Evolutionary conservation across 441 rosid species (phyloP).

Genomic region (Macaranga tanarius): DNA sequence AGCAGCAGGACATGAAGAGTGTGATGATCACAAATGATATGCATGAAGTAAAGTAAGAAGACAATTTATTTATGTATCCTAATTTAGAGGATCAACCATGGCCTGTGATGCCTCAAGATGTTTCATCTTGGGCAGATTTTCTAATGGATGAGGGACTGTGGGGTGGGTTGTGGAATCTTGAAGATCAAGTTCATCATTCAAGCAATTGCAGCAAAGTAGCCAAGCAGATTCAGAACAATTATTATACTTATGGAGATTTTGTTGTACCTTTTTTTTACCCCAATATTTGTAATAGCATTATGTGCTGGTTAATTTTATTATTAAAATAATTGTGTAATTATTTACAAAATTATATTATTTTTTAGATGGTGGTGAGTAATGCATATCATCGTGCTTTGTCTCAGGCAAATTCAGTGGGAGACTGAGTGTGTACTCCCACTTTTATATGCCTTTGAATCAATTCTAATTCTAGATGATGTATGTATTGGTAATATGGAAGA

Average conservation of each 20-base stretch:
- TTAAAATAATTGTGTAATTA: too few relatives aligned
- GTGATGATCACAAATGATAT: neutral
- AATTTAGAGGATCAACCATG: slow-evolving; percentile 29
- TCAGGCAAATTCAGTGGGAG: too few relatives aligned
- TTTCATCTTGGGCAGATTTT: slow-evolving; percentile 31
- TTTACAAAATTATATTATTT: too few relatives aligned
- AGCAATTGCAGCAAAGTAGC: slow-evolving; percentile 32
- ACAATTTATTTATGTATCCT: slow-evolving; percentile 24
- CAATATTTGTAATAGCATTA: too few relatives aligned
- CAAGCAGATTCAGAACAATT: slow-evolving; percentile 30
- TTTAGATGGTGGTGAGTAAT: too few relatives aligned
- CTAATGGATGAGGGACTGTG: slow-evolving; percentile 41
- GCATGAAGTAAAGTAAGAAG: slow-evolving; percentile 23
- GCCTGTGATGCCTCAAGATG: slow-evolving; percentile 28
- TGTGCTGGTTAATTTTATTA: too few relatives aligned
- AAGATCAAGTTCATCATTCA: slow-evolving; percentile 21
- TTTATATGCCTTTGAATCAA: too few relatives aligned
- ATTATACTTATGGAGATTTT: slow-evolving; percentile 12
- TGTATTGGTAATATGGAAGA: too few relatives aligned
- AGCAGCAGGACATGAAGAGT: slow-evolving; percentile 6
- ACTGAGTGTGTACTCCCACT: too few relatives aligned
- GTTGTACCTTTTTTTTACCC: too few relatives aligned
- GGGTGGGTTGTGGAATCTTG: slow-evolving; percentile 59
- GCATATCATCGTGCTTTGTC: too few relatives aligned
- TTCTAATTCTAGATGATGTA: too few relatives aligned